Conservation (phyloP, 1,284 basidiomycete species). For the Coriolopsis trogii region DNA sequence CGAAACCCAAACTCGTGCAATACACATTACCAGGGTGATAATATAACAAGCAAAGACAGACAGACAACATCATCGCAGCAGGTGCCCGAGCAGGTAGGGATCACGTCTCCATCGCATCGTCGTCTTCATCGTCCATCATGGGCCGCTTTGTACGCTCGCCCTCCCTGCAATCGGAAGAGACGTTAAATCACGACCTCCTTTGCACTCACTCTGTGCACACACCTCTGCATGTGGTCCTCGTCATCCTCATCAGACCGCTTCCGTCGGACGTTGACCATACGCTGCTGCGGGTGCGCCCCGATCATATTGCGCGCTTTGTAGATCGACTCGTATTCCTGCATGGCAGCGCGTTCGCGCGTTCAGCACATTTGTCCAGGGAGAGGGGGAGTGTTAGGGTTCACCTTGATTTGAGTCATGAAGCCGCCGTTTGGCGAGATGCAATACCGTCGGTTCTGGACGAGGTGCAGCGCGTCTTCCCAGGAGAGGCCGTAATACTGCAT, state of each 20-base stretch:
- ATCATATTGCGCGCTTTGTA: constrained; percentile 76
- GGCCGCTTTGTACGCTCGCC: constrained; percentile 33
- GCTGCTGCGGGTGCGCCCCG: constrained; percentile 51
- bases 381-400: constrained; percentile 34
- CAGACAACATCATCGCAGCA: background rate
- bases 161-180: too few relatives aligned
- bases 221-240: constrained; percentile 61
- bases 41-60: background rate
- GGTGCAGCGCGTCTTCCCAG: constrained; percentile 83
- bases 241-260: constrained; percentile 69
- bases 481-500: constrained; percentile 82
- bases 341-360: too few relatives aligned
- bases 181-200: too few relatives aligned
- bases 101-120: constrained; percentile 34
- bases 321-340: constrained; percentile 88
- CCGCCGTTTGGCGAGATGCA: constrained; percentile 90
- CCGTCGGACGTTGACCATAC: constrained; percentile 52
- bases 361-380: too few relatives aligned
- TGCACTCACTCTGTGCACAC: too few relatives aligned
- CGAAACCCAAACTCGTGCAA: background rate
- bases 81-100: background rate
- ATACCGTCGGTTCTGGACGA: constrained; percentile 88
- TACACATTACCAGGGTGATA: background rate
- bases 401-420: constrained; percentile 88
- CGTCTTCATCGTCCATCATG: constrained; percentile 31